These are phyloP conservation scores for Zygoascus bituminiphila DNA, from an alignment of 805 yeast species.

Conservation along the genomic window DNA sequence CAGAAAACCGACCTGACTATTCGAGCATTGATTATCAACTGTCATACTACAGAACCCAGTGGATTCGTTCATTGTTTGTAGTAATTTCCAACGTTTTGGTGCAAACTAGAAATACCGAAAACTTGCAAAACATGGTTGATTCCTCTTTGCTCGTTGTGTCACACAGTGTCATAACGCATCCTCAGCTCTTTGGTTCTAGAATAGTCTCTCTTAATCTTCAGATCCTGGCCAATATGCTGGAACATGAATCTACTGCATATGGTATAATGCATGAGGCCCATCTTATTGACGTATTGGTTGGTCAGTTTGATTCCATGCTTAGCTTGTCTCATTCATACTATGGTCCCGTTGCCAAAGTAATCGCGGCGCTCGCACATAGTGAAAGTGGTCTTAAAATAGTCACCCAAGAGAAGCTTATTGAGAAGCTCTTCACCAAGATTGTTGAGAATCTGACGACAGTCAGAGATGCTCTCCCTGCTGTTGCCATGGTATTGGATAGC, in stretches of 20 bases:
- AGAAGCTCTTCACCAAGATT: conserved; percentile 43
- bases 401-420: conserved; percentile 32
- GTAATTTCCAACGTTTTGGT: conserved; percentile 56
- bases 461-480: conserved; percentile 40
- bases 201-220: conserved; percentile 54
- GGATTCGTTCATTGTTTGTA: conserved; percentile 52
- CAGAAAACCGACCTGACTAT: conserved; percentile 38
- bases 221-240: conserved; percentile 61
- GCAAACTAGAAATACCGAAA: conserved; percentile 66
- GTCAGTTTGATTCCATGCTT: conserved; percentile 47
- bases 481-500: conserved; percentile 71
- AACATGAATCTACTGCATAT: conserved; percentile 86
- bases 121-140: conserved; percentile 78
- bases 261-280: conserved; percentile 71
- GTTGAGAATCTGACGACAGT: conserved; percentile 42
- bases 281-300: conserved; percentile 56
- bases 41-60: conserved; percentile 27
- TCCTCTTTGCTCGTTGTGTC: conserved; percentile 63
- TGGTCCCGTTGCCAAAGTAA: conserved; percentile 56
- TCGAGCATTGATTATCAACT: conserved; percentile 34
- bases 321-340: conserved; percentile 47
- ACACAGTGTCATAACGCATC: conserved; percentile 48
- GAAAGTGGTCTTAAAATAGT: conserved; percentile 60
- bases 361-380: conserved; percentile 79
- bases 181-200: conserved; percentile 57